phyloP scores from a whole-genome alignment of 2,329 filamentous ascomycete species.

The Aureobasidium melanogenum region DNA sequence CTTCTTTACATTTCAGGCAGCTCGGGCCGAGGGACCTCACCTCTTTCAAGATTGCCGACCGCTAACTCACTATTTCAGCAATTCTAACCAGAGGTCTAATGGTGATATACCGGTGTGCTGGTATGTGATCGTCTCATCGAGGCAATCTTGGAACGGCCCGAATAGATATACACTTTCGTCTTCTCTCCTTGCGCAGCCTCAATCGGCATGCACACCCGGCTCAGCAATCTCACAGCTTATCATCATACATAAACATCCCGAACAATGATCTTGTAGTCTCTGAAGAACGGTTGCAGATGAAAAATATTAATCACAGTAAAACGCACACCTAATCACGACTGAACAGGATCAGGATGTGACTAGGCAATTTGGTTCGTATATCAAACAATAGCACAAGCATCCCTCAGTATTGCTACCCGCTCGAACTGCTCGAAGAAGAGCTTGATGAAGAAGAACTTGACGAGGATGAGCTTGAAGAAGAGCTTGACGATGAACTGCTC shows the following conservation, averaged over 20 bases:
- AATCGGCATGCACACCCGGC: neutral
- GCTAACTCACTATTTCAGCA: no score
- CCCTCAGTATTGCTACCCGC: neutral
- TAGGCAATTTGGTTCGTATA: neutral
- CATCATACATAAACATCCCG: no score
- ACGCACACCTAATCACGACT: no score
- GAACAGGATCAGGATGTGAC: neutral
- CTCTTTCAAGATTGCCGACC: neutral
- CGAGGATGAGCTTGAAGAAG: neutral
- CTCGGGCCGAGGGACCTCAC: neutral
- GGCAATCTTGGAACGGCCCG: no score
- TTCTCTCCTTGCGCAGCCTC: neutral
- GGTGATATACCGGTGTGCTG: no score
- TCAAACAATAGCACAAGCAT: neutral
- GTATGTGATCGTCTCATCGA: no score
- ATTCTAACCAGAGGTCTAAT: no score
- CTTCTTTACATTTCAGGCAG: neutral
- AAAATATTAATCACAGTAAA: no score
- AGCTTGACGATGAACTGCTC: neutral
- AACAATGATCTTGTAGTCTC: no score
- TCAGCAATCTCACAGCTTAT: neutral
- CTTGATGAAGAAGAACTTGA: neutral
- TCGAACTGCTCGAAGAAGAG: neutral
- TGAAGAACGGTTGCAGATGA: no score
- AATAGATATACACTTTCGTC: no score